These are phyloP conservation scores for Podosphaera fusca DNA, from an alignment of 2,329 filamentous ascomycete genomes.

Conservation along the genomic window DNA sequence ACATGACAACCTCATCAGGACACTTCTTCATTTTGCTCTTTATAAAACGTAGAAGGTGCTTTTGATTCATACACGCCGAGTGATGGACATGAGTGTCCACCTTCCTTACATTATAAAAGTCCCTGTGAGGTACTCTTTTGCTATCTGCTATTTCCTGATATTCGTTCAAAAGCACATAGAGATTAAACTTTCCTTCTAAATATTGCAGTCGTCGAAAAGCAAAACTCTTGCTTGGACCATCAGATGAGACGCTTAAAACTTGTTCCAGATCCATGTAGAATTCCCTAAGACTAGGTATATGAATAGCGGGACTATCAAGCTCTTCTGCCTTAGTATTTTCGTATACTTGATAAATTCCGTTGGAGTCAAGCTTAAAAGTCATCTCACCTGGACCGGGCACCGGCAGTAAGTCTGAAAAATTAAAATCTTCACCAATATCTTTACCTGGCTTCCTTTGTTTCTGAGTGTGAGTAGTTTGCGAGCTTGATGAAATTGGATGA, in stretches of 20 bases:
- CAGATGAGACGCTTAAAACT: conserved; percentile 71
- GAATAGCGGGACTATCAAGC: conserved; percentile 45
- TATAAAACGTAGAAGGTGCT: conserved; percentile 92
- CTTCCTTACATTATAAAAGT: conserved; percentile 98
- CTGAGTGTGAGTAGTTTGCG: conserved; percentile 21
- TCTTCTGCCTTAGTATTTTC: conserved; percentile 40
- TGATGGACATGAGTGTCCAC: conserved; percentile 98
- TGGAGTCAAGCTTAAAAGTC: conserved; percentile 57
- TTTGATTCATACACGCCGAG: conserved; percentile 99
- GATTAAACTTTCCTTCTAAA: conserved; percentile 87
- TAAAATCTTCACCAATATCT: conserved; percentile 81
- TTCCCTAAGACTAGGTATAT: conserved; percentile 78
- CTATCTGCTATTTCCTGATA: conserved; percentile 96
- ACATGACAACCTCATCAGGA: conserved; percentile 80
- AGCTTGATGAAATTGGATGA: conserved; percentile 16
- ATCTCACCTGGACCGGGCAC: conserved; percentile 45
- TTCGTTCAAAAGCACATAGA: conserved; percentile 82
- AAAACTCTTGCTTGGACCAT: conserved; percentile 91
- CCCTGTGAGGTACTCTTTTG: conserved; percentile 89
- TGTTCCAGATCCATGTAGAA: conserved; percentile 89
- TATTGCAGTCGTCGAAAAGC: conserved; percentile 88
- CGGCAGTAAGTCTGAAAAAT: conserved; percentile 54
- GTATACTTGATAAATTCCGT: conserved; percentile 82
- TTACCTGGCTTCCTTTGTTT: conserved; percentile 65
- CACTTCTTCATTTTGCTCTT: conserved; percentile 99